These are phyloP conservation scores for Beauveria medogensis DNA, from an alignment of 2,329 filamentous ascomycete genomes.

Conservation along the genomic window DNA sequence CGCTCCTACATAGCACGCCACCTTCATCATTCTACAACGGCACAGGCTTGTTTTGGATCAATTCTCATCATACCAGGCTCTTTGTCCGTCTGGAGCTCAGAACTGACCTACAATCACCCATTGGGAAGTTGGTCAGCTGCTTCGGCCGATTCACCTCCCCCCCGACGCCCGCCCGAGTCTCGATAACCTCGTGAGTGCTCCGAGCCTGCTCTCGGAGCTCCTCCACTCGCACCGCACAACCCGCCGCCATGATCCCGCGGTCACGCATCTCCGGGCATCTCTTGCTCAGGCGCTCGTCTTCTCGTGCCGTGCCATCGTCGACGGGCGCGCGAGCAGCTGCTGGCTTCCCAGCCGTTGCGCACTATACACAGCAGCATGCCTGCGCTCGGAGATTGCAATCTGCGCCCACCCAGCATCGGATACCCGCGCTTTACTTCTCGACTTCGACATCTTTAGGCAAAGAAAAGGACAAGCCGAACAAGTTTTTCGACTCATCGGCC, in stretches of 20 bases:
- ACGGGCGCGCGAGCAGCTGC: conserved; percentile 18
- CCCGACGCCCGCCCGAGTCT: neutral
- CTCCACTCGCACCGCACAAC: neutral
- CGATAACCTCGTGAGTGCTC: conserved; percentile 5
- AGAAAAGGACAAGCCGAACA: conserved; percentile 33
- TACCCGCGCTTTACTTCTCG: conserved; percentile 27
- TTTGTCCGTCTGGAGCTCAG: neutral
- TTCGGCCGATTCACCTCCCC: neutral
- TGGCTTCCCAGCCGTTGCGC: conserved; percentile 20
- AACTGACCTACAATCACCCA: neutral
- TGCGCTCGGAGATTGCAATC: conserved; percentile 25
- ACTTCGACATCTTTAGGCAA: conserved; percentile 27
- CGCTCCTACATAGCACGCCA: conserved; percentile 8
- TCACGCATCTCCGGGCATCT: conserved; percentile 32
- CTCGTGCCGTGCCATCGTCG: conserved; percentile 18
- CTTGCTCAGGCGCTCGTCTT: conserved; percentile 27
- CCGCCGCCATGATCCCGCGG: conserved; percentile 31
- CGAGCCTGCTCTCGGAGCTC: conserved; percentile 12
- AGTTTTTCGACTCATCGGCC: conserved; percentile 41
- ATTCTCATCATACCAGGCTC: neutral
- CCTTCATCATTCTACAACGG: conserved; percentile 6
- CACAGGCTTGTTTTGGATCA: neutral
- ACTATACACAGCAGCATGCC: conserved; percentile 21
- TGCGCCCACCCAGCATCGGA: conserved; percentile 17
- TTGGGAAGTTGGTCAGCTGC: neutral